Evolutionary conservation across 2,329 filamentous ascomycete genomes (phyloP).

Genomic region (Gliomastix tumulicola): DNA sequence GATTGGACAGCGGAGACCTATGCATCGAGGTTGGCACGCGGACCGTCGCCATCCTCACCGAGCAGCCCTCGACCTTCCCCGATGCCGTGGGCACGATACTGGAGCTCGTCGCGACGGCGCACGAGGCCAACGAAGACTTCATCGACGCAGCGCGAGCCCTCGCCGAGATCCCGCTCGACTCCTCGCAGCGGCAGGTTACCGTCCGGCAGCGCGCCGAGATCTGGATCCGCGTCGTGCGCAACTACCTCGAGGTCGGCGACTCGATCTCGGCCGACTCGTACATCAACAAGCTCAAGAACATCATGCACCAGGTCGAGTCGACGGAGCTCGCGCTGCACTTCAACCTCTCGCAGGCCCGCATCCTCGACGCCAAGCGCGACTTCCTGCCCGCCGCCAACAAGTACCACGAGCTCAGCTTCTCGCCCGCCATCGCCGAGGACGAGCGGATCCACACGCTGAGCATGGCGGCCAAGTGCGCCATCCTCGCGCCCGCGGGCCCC

Average conservation of each 20-base stretch:
- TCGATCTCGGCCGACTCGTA: constrained; percentile 77
- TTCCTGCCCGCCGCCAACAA: constrained; percentile 84
- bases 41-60: constrained; percentile 59
- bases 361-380: constrained; percentile 81
- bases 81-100: constrained; percentile 78
- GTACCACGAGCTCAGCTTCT: constrained; percentile 83
- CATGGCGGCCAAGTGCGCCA: constrained; percentile 85
- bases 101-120: constrained; percentile 73
- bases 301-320: constrained; percentile 74
- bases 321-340: constrained; percentile 75
- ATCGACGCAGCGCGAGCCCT: constrained; percentile 69
- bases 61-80: constrained; percentile 61
- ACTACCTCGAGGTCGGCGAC: constrained; percentile 92
- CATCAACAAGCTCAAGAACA: constrained; percentile 90
- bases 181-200: constrained; percentile 75
- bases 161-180: constrained; percentile 80
- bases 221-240: constrained; percentile 91
- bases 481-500: constrained; percentile 87
- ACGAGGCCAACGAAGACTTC: constrained; percentile 79
- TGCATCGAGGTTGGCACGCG: constrained; percentile 72
- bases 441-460: constrained; percentile 80
- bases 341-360: constrained; percentile 84
- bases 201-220: constrained; percentile 76
- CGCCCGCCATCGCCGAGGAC: constrained; percentile 70
- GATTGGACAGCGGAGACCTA: constrained; percentile 49